These are phyloP conservation scores for Punica granatum DNA, from an alignment of 345 rosid genomes.

Conservation along the genomic window DNA sequence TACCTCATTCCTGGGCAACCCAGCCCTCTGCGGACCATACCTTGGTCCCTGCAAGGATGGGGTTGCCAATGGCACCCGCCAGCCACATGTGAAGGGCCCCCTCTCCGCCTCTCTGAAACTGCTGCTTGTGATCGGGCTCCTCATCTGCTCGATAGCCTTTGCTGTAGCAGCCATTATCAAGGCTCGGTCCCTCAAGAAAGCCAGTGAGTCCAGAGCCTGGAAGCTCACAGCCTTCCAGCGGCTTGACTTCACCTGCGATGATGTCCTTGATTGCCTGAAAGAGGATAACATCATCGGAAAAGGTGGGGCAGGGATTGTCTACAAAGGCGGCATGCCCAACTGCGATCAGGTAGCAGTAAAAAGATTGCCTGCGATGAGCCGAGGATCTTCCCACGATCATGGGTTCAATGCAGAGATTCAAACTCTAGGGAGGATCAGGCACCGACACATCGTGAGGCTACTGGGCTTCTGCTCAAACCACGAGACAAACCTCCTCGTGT, in stretches of 20 bases:
- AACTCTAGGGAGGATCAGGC: slow-evolving; percentile 43
- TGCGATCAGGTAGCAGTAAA: slow-evolving; percentile 45
- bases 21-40: slow-evolving; percentile 45
- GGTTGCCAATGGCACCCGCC: slow-evolving; percentile 23
- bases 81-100: slow-evolving; percentile 24
- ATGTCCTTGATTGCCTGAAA: slow-evolving; percentile 37
- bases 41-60: slow-evolving; percentile 42
- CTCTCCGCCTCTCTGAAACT: slow-evolving; percentile 45
- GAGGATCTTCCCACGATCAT: slow-evolving; percentile 44
- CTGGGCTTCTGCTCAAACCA: slow-evolving; percentile 45
- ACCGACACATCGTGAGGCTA: slow-evolving; percentile 42
- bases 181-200: slow-evolving; percentile 40
- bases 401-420: slow-evolving; percentile 54
- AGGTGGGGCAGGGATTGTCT: slow-evolving; percentile 50
- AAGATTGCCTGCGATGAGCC: slow-evolving; percentile 33
- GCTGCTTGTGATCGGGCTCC: slow-evolving; percentile 40
- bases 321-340: slow-evolving; percentile 35
- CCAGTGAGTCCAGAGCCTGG: slow-evolving; percentile 41
- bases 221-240: slow-evolving; percentile 50
- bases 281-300: slow-evolving; percentile 54
- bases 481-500: slow-evolving; percentile 45
- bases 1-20: slow-evolving; percentile 47
- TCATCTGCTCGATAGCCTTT: slow-evolving; percentile 36
- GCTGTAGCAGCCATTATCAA: slow-evolving; percentile 39
- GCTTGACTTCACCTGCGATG: slow-evolving; percentile 38